Base-by-base conservation (phyloP, 1,139 yeast species). In the Hansenula sp. region DNA sequence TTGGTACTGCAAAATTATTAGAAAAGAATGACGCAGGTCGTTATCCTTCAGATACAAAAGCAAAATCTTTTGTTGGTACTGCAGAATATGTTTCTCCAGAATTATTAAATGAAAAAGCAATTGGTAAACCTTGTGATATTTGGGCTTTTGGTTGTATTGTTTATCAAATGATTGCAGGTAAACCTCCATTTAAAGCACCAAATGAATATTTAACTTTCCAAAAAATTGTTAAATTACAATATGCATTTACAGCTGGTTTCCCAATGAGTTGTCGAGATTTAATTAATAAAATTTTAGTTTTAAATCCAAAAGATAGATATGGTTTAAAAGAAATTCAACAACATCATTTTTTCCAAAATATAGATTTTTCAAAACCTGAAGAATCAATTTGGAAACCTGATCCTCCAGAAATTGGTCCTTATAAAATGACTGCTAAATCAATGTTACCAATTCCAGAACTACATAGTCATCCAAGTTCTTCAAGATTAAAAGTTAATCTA, bases 111-210 rank as follows among this genome's bases (percentile, higher is more conserved):
- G 82, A 84, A 51, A 92, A 90, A 57, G 72, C 75, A 22, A 85
- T 94, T 47, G 97, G 96, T 22, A 85, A 82, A 55, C 80, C 88
- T 39, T 79, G 95, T 36, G 99, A 94, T 61, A 71, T 92, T 11
- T 94, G 99, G 99, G 97, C 98, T 0, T 73, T 88, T 50, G 99
- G 97, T 2, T 94, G 98, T 63, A 85, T 94, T 16, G 62, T 94
- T 18, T 94, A 79, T 62, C 98, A 94, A 62, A 80, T 94, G 76
- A 83, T 94, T 52, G 88, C 95, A 19, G 98, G 98, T 1, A 75
- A 76, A 40, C 98, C 98, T 1, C 98, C 99, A 11, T 94, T 94
- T 66, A 92, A 90, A 58, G 98, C 96, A 0, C 70, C 84, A n/a
- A 92, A 95, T 41, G 98, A 94, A 62, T 94, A 89, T 57, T 71